These are phyloP conservation scores for Fusarium setosum DNA, from an alignment of 2,329 filamentous ascomycete species.

Conservation along the genomic window DNA sequence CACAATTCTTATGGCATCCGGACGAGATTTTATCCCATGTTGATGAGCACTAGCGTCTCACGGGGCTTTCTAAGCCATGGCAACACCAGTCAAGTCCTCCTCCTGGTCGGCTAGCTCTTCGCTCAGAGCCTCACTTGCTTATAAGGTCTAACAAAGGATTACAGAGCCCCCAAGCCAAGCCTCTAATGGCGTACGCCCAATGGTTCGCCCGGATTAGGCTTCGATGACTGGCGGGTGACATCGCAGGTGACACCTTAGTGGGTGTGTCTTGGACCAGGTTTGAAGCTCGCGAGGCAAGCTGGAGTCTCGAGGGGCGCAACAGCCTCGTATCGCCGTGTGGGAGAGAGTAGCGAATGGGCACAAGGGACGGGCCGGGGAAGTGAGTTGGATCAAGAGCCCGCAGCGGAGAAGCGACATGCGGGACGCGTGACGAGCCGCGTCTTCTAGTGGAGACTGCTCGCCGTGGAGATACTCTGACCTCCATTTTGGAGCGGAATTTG, in stretches of 20 bases:
- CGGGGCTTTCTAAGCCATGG: conserved; percentile 10
- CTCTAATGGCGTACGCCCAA: conserved; percentile 19
- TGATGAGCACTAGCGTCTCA: conserved; percentile 6
- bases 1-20: conserved; percentile 14
- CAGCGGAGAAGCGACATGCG: conserved; percentile 7
- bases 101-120: conserved; percentile 8
- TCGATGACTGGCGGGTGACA: conserved; percentile 19
- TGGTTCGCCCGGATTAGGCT: conserved; percentile 6
- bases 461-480: conserved; percentile 15
- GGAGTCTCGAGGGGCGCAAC: conserved; percentile 23
- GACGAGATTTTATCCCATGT: not conserved
- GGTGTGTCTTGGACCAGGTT: conserved; percentile 32
- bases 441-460: conserved; percentile 15
- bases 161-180: conserved; percentile 2
- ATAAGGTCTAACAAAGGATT: conserved; percentile 9
- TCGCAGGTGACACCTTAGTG: conserved; percentile 35
- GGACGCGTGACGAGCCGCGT: conserved; percentile 38
- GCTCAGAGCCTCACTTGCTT: conserved; percentile 28
- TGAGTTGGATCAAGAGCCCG: conserved; percentile 14
- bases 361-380: conserved; percentile 24
- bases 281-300: conserved; percentile 21
- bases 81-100: conserved; percentile 8
- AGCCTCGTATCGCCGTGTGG: conserved; percentile 36
- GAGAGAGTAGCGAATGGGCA: conserved; percentile 31
- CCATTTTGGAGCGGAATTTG: conserved; percentile 13